Conservation (phyloP, 495 filamentous ascomycete genomes). For the Penicillium lividum region DNA sequence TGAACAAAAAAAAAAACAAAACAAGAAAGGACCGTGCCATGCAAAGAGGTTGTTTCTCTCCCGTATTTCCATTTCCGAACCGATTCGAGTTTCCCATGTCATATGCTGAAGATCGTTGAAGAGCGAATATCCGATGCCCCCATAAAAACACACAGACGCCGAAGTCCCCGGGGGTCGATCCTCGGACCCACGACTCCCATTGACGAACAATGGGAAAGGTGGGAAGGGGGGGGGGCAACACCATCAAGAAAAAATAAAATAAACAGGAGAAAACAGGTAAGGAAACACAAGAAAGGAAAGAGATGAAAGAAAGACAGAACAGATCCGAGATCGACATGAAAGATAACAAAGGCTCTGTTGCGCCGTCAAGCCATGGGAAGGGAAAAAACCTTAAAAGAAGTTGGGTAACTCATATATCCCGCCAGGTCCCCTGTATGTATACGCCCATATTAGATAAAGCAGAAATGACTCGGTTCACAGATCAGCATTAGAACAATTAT, state of each 20-base stretch:
- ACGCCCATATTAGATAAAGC: constrained; percentile 43
- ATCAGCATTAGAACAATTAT: constrained; percentile 36
- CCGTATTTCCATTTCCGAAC: constrained; percentile 26
- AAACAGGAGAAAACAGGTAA: constrained; percentile 15
- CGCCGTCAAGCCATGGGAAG: constrained; percentile 43
- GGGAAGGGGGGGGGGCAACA: constrained; percentile 15
- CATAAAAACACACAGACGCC: constrained; percentile 28
- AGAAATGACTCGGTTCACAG: constrained; percentile 27
- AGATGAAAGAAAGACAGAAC: not conserved
- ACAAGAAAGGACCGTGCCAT: constrained; percentile 17
- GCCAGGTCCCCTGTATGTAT: constrained; percentile 44
- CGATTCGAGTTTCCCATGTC: constrained; percentile 20
- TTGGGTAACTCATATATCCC: constrained; percentile 35
- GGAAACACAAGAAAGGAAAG: constrained; percentile 1
- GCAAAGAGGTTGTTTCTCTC: constrained; percentile 22
- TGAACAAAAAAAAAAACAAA: constrained; percentile 24
- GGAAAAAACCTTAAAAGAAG: constrained; percentile 20
- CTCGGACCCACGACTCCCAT: constrained; percentile 17
- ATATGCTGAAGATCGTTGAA: constrained; percentile 29
- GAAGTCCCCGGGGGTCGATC: constrained; percentile 16
- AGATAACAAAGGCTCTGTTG: constrained; percentile 32
- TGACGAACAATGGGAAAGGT: constrained; percentile 20
- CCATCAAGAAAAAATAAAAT: constrained; percentile 29
- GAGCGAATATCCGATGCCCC: constrained; percentile 16
- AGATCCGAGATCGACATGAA: constrained; percentile 26